phyloP scores from a whole-genome alignment of 768 basidiomycete genomes.

The Leccinum imitatum region DNA sequence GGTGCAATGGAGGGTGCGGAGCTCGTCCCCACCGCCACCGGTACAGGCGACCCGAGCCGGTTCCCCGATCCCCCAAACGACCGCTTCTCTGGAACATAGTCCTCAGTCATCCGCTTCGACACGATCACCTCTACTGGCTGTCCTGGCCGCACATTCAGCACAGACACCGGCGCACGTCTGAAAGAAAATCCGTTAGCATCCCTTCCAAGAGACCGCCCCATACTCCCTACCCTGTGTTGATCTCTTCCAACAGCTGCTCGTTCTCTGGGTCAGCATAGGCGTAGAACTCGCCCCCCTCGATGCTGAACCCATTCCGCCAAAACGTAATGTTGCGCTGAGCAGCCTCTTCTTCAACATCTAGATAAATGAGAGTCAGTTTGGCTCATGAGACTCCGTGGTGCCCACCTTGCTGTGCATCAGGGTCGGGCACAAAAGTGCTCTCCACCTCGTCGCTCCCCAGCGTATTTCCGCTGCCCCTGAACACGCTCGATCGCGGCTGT shows the following conservation, averaged over 20 bases:
- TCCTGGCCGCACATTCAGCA: conserved; percentile 69
- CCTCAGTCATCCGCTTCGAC: conserved; percentile 63
- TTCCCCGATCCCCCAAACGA: conserved; percentile 75
- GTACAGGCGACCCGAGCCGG: conserved; percentile 78
- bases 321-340: conserved; percentile 79
- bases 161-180: conserved; percentile 75
- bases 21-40: conserved; percentile 23
- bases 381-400: background rate
- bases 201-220: background rate
- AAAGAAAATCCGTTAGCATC: background rate
- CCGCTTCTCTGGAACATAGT: conserved; percentile 61
- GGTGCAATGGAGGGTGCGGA: too few species aligned
- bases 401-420: conserved; percentile 40
- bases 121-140: conserved; percentile 88
- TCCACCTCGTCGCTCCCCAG: conserved; percentile 91
- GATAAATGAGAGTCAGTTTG: too few species aligned
- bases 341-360: conserved; percentile 47
- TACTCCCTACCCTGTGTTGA: conserved; percentile 70
- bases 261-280: conserved; percentile 80
- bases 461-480: conserved; percentile 75
- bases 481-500: conserved; percentile 35
- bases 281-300: conserved; percentile 83
- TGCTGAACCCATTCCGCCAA: conserved; percentile 91
- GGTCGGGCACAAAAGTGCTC: conserved; percentile 75
- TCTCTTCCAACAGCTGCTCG: conserved; percentile 64